Base-by-base conservation (phyloP, 2,329 filamentous ascomycete species). In the Phaeosphaeriaceae sp. region DNA sequence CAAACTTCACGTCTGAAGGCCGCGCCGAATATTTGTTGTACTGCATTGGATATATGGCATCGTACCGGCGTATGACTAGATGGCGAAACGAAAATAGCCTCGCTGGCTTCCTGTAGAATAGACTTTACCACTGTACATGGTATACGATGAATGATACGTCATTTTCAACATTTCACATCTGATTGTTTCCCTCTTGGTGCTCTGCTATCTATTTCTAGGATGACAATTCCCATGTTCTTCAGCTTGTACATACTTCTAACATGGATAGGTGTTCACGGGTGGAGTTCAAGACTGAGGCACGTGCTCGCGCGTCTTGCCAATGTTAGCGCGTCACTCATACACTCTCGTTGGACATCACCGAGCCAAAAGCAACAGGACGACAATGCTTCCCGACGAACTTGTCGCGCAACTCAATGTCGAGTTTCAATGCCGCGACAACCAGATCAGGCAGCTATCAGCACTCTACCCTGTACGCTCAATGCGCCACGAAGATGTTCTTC, bases 341-440 rank as follows among this genome's bases (percentile, higher is more conserved):
- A 30, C 46, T 19, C 17, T 26, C 3, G 48, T 53, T 48, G 58
- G 48, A 55, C 58, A 53, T 22, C 52, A 28, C 10, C 28, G 2
- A 23, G 28, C 21, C 3, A 22, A 30, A 26, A 23, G 6, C 21
- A 21, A 48, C 21, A 43, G 11, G 22, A 32, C 58, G 52, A 60
- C 59, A 43, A 80, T 80, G 78, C 63, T 79, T 8, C 78, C 78
- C 19, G 75, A 77, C 49, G 70, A 78, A 35, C 66, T 77, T 28
- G 63, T 77, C 50, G 60, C 68, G 22, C 64, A 75, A n/a, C 64
- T 83, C 5, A 73, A 73, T 40, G 52, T 66, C 1, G 71, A 75
- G 32, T 82, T 76, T 42, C 76, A 77, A 13, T 81, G 80, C 56
- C 76, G 84, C 30, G 81, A 84, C 23, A 66, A 72, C n/a, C 83